These are phyloP conservation scores for Prunus fruticosa DNA, from an alignment of 306 rosid genomes.

Conservation along the genomic window DNA sequence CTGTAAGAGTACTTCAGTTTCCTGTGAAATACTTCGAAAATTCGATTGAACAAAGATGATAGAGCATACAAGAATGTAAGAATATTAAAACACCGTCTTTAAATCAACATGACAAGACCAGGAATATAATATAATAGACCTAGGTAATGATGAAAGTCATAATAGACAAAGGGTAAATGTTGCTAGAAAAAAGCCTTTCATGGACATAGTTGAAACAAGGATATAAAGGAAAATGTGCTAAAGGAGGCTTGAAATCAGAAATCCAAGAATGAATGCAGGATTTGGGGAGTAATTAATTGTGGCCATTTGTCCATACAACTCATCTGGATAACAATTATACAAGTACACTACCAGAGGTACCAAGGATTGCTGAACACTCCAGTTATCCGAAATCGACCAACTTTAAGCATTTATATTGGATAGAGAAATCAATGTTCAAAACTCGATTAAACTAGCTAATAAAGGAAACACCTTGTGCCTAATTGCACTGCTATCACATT, in stretches of 20 bases:
- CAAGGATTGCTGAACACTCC: neutral
- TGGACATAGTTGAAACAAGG: neutral
- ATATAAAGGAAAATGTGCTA: neutral
- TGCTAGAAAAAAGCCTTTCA: neutral
- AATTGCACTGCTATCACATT: slow-evolving; percentile 5
- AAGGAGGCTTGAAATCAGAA: neutral
- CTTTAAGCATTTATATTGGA: neutral
- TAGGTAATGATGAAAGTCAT: neutral
- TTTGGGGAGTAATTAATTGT: neutral
- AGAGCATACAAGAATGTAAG: neutral
- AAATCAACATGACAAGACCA: neutral
- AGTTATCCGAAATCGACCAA: neutral
- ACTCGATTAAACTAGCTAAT: slow-evolving; percentile 1
- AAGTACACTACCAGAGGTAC: slow-evolving; percentile 9
- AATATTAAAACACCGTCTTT: neutral
- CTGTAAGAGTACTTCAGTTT: slow-evolving; percentile 10
- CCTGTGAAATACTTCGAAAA: neutral
- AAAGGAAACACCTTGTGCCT: slow-evolving; percentile 1
- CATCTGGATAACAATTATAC: slow-evolving; percentile 1
- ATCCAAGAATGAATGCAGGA: neutral
- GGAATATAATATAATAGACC: neutral
- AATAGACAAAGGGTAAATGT: neutral
- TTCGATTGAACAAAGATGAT: slow-evolving; percentile 1
- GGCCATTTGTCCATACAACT: slow-evolving; percentile 2
- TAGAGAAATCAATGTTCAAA: neutral